Conservation (phyloP, 2,329 filamentous ascomycete species). For the Claviceps fusiformis region DNA sequence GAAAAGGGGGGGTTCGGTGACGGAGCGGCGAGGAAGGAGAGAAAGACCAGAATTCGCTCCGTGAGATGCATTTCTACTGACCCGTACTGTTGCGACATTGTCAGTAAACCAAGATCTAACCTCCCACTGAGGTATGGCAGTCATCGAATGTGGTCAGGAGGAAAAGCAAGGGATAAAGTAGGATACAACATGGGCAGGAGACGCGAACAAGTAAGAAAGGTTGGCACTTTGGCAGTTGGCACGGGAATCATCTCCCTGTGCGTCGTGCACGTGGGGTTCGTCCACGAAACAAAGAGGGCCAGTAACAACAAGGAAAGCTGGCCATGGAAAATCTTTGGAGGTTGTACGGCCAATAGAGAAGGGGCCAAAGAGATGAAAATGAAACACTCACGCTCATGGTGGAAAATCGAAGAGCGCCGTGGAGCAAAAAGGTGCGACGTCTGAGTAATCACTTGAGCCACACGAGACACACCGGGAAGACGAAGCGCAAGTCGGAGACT, state of each 20-base stretch:
- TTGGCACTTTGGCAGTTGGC: too few species aligned
- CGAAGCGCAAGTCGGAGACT: neutral
- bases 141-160: neutral
- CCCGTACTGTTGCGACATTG: constrained; percentile 35
- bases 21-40: neutral
- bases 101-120: constrained; percentile 13
- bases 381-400: constrained; percentile 18
- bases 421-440: neutral
- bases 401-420: constrained; percentile 6
- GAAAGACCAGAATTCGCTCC: neutral
- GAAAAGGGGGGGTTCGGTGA: too few species aligned
- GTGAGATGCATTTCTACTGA: constrained; percentile 22
- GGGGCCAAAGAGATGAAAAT: constrained; percentile 10
- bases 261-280: neutral
- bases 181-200: neutral
- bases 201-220: neutral
- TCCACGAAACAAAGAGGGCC: neutral
- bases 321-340: neutral
- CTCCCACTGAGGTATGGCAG: neutral
- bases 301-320: neutral
- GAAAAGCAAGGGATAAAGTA: neutral
- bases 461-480: neutral
- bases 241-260: too few species aligned
- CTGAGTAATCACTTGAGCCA: neutral
- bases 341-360: constrained; percentile 12